Evolutionary conservation across 75 land plant species (phyloP).

Genomic region (Isoetes taiwanensis): DNA sequence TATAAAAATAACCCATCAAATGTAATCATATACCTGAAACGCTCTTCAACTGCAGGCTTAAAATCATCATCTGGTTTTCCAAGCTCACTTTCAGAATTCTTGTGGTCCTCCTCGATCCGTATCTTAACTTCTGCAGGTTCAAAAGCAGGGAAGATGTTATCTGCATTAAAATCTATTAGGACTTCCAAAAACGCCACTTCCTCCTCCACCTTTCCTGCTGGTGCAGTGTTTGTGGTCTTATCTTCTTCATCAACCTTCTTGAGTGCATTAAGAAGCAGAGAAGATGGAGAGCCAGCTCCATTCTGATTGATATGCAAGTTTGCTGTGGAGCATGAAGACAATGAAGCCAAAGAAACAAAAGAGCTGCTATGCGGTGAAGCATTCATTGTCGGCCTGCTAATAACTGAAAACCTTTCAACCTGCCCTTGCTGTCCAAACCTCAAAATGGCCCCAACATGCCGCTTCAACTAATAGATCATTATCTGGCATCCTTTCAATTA

Average conservation of each 20-base stretch:
- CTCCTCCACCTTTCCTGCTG: slow-evolving; percentile 9
- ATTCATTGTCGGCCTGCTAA: neutral
- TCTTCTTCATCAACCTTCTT: neutral
- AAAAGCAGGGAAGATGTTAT: neutral
- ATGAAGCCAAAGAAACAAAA: neutral
- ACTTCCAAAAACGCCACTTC: slow-evolving; percentile 11
- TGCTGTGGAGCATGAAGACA: no score
- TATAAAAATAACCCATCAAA: neutral
- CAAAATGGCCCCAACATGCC: slow-evolving; percentile 67
- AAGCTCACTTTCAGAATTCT: neutral
- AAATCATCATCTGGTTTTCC: slow-evolving; percentile 6
- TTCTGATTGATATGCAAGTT: no score
- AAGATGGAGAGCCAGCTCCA: slow-evolving; percentile 2
- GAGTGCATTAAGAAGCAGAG: neutral
- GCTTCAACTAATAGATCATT: slow-evolving; percentile 70
- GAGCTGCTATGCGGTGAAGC: neutral
- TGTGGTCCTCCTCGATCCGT: neutral
- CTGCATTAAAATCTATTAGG: slow-evolving; percentile 25
- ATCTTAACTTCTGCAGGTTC: slow-evolving; percentile 6
- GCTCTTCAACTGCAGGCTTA: slow-evolving; percentile 15
- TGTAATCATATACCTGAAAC: slow-evolving; percentile 14
- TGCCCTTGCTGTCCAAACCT: slow-evolving; percentile 28
- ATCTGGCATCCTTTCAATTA: slow-evolving; percentile 54
- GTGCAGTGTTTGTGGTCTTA: slow-evolving; percentile 16
- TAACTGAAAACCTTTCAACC: neutral